Base-by-base conservation (phyloP, 805 yeast genomes). In the Hanseniaspora lindneri region DNA sequence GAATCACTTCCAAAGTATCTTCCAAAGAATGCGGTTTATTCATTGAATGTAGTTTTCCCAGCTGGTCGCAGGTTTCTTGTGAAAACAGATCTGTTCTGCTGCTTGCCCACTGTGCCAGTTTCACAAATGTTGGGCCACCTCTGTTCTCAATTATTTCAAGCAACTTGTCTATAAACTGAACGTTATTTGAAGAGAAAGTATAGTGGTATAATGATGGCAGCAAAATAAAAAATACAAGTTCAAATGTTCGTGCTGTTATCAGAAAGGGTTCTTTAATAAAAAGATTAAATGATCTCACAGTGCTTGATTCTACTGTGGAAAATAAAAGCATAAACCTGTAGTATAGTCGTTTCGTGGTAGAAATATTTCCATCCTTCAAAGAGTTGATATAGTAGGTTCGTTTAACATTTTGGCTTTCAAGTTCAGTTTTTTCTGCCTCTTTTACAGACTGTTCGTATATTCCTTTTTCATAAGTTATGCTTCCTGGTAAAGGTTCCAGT, bases 81-180 rank as follows among this genome's bases (percentile, higher is more conserved):
- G 95, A 81, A 65, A 92, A 89, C 29, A 92, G 81, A 64, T 92
- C 99, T 0, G 94, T 84, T 63, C 99, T 75, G 10, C 95, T 83
- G 2, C 96, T 96, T 0, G 98, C 98, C 99, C 99, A 92, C 67
- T 92, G 99, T 3, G 97, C 98, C 50, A 92, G 72, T 63, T 85
- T 83, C 50, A 83, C 79, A 60, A 83, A 92, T 3, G 95, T 81
- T 2, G 97, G 95, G 0, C 98, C 98, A 0, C 95, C 96, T 32
- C 28, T 46, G 24, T 10, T 37, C 11, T 46, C 49, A 17, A 46
- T 46, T 3, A 13, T 30, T 13, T 25, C 33, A 20, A 46, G 27
- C 28, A 46, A 19, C n/a, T 46, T 41, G 4, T 29, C n/a, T 4
- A 46, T n/a, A 19, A 46, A 44, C 8, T 16, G 17, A n/a, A 19